These are phyloP conservation scores for Staphylotrichum tortipilum DNA, from an alignment of 495 filamentous ascomycete species.

Conservation along the genomic window DNA sequence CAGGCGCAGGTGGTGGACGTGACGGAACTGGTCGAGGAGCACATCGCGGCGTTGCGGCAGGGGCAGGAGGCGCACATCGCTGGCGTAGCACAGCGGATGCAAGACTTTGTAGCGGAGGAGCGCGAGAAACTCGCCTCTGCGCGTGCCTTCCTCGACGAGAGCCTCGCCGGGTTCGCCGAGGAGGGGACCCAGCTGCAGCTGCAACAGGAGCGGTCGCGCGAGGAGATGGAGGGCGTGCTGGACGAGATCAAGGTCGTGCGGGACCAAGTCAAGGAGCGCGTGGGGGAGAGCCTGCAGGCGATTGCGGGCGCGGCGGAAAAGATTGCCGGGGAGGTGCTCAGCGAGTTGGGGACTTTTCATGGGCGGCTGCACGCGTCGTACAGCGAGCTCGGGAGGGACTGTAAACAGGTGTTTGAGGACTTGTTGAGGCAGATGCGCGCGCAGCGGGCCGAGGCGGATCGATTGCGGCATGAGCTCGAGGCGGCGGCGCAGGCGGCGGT, in stretches of 20 bases:
- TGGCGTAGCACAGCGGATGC: constrained; percentile 58
- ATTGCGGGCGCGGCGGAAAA: constrained; percentile 76
- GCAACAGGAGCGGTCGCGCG: constrained; percentile 61
- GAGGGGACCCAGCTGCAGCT: constrained; percentile 57
- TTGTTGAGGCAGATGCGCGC: constrained; percentile 60
- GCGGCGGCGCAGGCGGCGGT: constrained; percentile 56
- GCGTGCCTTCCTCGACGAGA: constrained; percentile 58
- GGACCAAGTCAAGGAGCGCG: constrained; percentile 74
- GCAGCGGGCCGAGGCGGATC: constrained; percentile 72
- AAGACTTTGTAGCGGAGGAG: constrained; percentile 62
- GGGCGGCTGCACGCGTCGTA: constrained; percentile 78
- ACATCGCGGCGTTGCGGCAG: constrained; percentile 56
- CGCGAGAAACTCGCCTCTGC: constrained; percentile 56
- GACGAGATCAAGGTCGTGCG: constrained; percentile 85
- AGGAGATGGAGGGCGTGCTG: constrained; percentile 82
- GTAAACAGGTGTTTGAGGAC: constrained; percentile 76
- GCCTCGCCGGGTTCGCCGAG: constrained; percentile 53
- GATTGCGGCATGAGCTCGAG: constrained; percentile 59
- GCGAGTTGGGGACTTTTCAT: constrained; percentile 74
- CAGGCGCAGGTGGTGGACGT: constrained; percentile 63
- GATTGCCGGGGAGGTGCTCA: constrained; percentile 85
- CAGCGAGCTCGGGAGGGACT: constrained; percentile 77
- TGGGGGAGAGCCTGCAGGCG: constrained; percentile 77
- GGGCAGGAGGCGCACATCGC: constrained; percentile 64
- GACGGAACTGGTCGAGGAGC: constrained; percentile 64